Base-by-base conservation (phyloP, 169 alveolate species). In the Plasmodium gonderi region DNA sequence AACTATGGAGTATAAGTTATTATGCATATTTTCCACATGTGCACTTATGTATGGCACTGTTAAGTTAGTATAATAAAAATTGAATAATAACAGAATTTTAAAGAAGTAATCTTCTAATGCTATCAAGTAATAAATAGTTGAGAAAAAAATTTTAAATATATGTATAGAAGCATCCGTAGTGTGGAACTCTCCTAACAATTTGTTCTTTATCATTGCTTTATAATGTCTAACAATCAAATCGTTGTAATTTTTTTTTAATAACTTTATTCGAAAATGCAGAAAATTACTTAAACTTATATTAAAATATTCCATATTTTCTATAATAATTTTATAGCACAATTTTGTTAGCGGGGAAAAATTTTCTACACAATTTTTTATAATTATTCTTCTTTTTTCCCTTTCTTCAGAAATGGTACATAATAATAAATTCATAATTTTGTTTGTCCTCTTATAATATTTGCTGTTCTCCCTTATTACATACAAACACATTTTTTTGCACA, bases 261-360 rank as follows among this genome's bases (percentile, higher is more conserved):
- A 49, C 65, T 87, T 87, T 29, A 75, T 76, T 87, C 89, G 38
- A 51, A 75, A 64, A 36, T 87, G 79, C 12, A 87, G n/a, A 87
- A 87, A 76, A 76, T 76, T 87, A n/a, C 51, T 76, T 44, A 87
- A 26, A 76, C 93, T 68, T 3, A 75, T 75, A 78, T 87, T 87
- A 67, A 87, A 87, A 47, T 87, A 87, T 76, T 87, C 93, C 67
- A 77, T 77, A 40, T 64, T 87, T 87, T 87, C 90, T 33, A 51
- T 54, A 76, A 87, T 87, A 87, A 76, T 36, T 87, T 74, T 87
- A 75, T 87, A 87, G 33, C 90, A 87, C 72, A 87, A 75, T 87
- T 87, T 87, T 33, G 93, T 87, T 68, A 75, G 29, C 11, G 90
- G 93, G 12, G 89, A 75, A 26, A 75, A 75, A 38, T 87, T 51